Conservation (phyloP, 176 grass and related monocot species). For the Puccinellia tenuiflora region DNA sequence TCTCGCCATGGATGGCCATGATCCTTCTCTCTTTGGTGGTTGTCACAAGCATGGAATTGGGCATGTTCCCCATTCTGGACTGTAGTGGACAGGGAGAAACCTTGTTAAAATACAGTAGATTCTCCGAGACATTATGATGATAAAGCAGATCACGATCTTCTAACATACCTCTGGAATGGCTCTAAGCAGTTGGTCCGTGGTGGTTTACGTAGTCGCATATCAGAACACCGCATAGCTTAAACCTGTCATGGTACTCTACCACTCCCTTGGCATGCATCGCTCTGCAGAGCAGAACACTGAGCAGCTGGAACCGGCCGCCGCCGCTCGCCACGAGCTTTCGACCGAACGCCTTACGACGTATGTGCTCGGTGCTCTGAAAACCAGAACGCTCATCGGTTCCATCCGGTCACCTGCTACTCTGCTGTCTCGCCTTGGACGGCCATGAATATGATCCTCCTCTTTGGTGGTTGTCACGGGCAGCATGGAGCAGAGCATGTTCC, state of each 20-base stretch:
- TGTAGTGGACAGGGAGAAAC: background rate
- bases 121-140: background rate
- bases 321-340: background rate
- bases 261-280: background rate
- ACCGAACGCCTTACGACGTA: background rate
- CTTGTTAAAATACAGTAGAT: background rate
- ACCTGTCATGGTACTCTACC: background rate
- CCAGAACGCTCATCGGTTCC: background rate
- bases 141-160: too few species aligned
- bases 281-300: background rate
- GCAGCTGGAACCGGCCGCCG: background rate
- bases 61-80: background rate
- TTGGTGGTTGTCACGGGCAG: too few species aligned
- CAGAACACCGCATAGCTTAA: background rate
- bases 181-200: background rate
- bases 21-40: background rate
- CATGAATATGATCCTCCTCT: too few species aligned
- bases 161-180: background rate
- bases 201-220: too few species aligned
- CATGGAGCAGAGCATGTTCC: too few species aligned
- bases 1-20: too few species aligned
- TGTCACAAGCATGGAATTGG: background rate
- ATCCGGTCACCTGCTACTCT: too few species aligned
- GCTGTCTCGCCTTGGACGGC: too few species aligned
- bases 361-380: background rate